Evolutionary conservation across 805 yeast species (phyloP).

Genomic region (Lipomyces chichibuensis): DNA sequence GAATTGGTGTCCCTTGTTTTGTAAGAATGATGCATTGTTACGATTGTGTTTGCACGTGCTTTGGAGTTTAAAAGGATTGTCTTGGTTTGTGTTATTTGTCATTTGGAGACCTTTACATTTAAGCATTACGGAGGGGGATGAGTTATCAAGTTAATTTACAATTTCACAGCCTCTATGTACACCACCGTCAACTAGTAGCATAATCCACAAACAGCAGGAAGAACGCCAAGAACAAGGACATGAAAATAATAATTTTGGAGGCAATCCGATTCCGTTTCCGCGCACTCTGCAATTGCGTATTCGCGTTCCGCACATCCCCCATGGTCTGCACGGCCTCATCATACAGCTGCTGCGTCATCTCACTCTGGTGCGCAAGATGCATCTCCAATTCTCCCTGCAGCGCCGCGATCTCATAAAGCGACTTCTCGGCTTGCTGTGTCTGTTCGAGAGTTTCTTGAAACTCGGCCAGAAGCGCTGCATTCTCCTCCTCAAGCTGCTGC

Average conservation of each 20-base stretch:
- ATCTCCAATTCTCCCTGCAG: conserved; percentile 73
- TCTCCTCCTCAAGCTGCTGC: conserved; percentile 45
- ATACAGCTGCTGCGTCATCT: conserved; percentile 62
- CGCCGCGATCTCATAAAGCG: conserved; percentile 64
- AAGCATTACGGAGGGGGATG: not conserved
- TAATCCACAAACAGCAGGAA: conserved; percentile 51
- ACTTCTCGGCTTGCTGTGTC: conserved; percentile 47
- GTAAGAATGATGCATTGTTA: not conserved
- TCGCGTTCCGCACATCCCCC: conserved; percentile 69
- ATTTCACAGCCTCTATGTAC: not conserved
- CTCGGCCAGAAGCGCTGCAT: conserved; percentile 45
- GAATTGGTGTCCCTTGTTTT: not conserved
- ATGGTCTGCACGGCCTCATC: conserved; percentile 71
- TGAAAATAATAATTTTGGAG: conserved; percentile 58
- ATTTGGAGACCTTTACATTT: not conserved
- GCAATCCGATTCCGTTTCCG: conserved; percentile 64
- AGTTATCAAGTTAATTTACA: not conserved
- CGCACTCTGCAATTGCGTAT: conserved; percentile 68
- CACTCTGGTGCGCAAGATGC: conserved; percentile 73
- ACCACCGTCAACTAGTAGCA: conserved; percentile 10
- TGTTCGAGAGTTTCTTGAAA: conserved; percentile 45
- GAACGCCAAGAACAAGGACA: conserved; percentile 60
- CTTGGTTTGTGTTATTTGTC: not conserved
- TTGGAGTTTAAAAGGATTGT: not conserved
- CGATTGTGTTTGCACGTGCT: not conserved